These are phyloP conservation scores for Pseudoscleropodium purum DNA, from an alignment of 225 moss, liverwort and hornwort species.

Conservation along the genomic window DNA sequence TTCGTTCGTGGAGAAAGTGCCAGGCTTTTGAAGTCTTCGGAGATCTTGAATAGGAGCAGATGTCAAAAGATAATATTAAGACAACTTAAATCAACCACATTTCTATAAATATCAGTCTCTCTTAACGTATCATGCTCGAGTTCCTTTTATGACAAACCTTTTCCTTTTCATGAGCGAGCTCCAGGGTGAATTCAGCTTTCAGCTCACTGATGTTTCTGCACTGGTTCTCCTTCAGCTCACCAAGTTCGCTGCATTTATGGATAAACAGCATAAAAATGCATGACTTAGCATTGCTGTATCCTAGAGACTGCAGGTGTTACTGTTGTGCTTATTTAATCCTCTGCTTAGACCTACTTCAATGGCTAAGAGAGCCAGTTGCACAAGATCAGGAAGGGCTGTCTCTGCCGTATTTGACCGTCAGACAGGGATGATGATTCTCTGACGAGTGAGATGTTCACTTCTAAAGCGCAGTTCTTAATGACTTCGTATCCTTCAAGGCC, in stretches of 20 bases:
- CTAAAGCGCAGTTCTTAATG: neutral
- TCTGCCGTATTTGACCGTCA: neutral
- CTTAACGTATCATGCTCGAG: neutral
- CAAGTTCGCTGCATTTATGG: slow-evolving; percentile 74
- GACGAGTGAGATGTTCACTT: neutral
- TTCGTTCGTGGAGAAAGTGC: neutral
- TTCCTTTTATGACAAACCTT: slow-evolving; percentile 58
- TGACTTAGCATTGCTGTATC: neutral
- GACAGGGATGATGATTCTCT: neutral
- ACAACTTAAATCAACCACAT: neutral
- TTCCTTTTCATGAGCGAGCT: slow-evolving; percentile 96
- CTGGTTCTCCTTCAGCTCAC: slow-evolving; percentile 88
- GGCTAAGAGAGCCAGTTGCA: neutral
- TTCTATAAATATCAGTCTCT: neutral
- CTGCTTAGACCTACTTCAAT: neutral
- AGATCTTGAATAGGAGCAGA: neutral
- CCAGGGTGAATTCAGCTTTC: slow-evolving; percentile 83
- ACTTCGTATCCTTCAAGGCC: neutral
- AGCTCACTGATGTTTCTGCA: slow-evolving; percentile 75
- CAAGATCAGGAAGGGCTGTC: neutral
- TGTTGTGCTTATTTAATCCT: neutral
- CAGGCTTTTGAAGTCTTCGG: neutral
- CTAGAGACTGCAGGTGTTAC: neutral
- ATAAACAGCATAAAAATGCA: slow-evolving; percentile 7
- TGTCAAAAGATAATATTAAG: neutral